Evolutionary conservation across 495 filamentous ascomycete genomes (phyloP).

Genomic region (Hypoxylon fuscum): DNA sequence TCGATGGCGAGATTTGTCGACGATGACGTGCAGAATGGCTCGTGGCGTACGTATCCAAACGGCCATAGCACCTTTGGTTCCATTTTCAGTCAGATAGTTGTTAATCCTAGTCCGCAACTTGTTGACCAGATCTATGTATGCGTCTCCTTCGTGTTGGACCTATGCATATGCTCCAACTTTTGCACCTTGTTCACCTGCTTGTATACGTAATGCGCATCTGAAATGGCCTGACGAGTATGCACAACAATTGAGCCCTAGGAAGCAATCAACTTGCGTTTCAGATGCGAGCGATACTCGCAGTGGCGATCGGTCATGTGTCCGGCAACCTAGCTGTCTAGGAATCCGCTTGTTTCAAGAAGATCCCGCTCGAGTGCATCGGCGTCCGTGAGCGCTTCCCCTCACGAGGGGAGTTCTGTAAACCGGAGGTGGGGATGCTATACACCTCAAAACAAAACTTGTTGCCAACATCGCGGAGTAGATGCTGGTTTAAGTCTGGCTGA

Average conservation of each 20-base stretch:
- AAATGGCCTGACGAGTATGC: slow-evolving; percentile 12
- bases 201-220: slow-evolving; percentile 8
- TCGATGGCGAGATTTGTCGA: too few relatives aligned
- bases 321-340: slow-evolving; percentile 4
- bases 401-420: too few relatives aligned
- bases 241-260: background rate
- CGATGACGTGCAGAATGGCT: background rate
- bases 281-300: slow-evolving; percentile 16
- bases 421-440: too few relatives aligned
- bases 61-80: too few relatives aligned
- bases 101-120: background rate
- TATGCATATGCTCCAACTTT: background rate
- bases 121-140: background rate
- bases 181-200: background rate
- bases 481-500: slow-evolving; percentile 1
- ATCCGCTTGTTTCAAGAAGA: slow-evolving; percentile 23
- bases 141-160: background rate
- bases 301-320: slow-evolving; percentile 13
- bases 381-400: slow-evolving; percentile 7
- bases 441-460: too few relatives aligned
- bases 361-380: slow-evolving; percentile 14
- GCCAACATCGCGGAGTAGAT: background rate
- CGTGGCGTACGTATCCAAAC: too few relatives aligned
- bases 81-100: background rate
- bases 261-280: slow-evolving; percentile 24